Percentiles rank a stretch among this genome's conserved stretches.
These are phyloP conservation scores for Pythium rishiriense DNA, from an alignment of 352 stramenopile species.

Conservation along the genomic window DNA sequence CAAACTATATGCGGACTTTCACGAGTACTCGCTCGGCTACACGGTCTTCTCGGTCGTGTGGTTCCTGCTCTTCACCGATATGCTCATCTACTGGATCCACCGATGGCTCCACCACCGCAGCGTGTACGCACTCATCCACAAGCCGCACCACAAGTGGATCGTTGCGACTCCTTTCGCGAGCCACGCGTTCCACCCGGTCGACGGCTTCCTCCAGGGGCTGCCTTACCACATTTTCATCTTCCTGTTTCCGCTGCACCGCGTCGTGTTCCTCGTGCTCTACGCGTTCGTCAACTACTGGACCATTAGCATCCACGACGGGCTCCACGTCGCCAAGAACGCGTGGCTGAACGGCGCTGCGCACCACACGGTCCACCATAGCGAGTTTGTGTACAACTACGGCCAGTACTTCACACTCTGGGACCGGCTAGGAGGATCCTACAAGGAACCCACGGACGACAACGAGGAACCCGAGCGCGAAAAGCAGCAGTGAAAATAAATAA, in stretches of 20 bases:
- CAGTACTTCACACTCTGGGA: constrained; percentile 83
- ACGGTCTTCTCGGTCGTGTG: constrained; percentile 43
- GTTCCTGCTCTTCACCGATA: constrained; percentile 76
- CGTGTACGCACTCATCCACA: constrained; percentile 68
- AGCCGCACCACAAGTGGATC: constrained; percentile 80
- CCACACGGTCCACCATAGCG: constrained; percentile 64
- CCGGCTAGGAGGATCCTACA: constrained; percentile 62
- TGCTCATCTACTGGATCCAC: constrained; percentile 85
- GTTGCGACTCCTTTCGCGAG: constrained; percentile 66
- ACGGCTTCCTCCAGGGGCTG: constrained; percentile 67
- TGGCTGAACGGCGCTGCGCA: constrained; percentile 67
- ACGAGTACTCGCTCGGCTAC: constrained; percentile 47
- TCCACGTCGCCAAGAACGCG: constrained; percentile 55
- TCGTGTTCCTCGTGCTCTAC: constrained; percentile 61
- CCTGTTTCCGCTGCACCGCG: constrained; percentile 62
- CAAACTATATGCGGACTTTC: constrained; percentile 48
- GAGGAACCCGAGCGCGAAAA: constrained; percentile 25
- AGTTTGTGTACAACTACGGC: constrained; percentile 76
- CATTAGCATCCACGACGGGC: constrained; percentile 75
- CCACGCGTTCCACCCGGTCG: constrained; percentile 73
- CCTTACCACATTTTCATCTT: constrained; percentile 74
- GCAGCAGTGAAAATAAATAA: constrained; percentile 10
- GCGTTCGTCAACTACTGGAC: constrained; percentile 74
- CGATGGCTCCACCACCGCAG: constrained; percentile 64
- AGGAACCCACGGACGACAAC: constrained; percentile 31